Evolutionary conservation across 2,329 filamentous ascomycete genomes (phyloP), one percentile per base, ranked within the genome.

Genomic region (Apiospora hydei): DNA sequence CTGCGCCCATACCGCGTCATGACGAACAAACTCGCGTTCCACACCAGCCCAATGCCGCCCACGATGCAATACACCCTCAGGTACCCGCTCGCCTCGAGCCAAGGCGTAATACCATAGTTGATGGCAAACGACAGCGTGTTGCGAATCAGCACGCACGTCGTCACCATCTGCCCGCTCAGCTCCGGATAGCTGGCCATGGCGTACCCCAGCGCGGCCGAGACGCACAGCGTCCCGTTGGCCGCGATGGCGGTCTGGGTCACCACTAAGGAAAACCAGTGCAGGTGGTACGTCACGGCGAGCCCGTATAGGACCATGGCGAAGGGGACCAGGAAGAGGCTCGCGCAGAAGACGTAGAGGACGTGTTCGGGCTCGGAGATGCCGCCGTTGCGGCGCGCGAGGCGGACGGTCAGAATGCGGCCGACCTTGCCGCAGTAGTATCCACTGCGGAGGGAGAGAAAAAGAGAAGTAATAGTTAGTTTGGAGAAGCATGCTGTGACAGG

Each of bases 81-180:
- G 66, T 82, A 81, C 0, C 83, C 83, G 72, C 81, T 81, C 21
- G 78, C 75, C 0, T 78, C 77, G 0, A 82, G 77, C 81, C 82
- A 83, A 0, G 81, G 81, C 0, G 81, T 83, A 47, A 83, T 79
- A 24, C 86, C 87, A 76, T 88, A 89, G 41, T 82, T 81, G 43
- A 87, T 81, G 7, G 84, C 85, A 75, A 87, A 87, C 38, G 80
- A 82, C 84, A 87, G 86, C 0, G 84, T 87, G 73, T 87, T 87
- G 13, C 86, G 78, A 64, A 82, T 80, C 7, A 81, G 70, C 8
- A 82, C 76, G 70, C 76, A 78, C 0, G 79, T 80, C 1, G 79
- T 78, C 7, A 81, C 75, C 71, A 79, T 75, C 11, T 78, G 75
- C 13, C 78, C 78, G 2, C 76, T 75, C 1, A 82, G 75, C 49